Conservation (phyloP, 805 yeast genomes). For the Metschnikowia cerradonensis region DNA sequence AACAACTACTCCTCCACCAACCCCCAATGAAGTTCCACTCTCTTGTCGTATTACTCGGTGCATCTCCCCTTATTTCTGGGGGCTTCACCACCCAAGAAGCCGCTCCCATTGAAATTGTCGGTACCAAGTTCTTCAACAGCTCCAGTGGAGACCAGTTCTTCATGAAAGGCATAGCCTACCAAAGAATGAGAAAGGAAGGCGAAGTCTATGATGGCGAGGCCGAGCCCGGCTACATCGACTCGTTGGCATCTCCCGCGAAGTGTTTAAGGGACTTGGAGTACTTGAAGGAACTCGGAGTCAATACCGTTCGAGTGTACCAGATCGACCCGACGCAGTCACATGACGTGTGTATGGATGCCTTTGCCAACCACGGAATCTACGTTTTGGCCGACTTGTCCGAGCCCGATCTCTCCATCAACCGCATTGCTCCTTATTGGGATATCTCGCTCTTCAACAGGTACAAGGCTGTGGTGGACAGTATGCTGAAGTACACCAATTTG, state of each 20-base stretch:
- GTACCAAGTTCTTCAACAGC: slow-evolving; percentile 73
- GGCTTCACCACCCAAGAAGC: slow-evolving; percentile 11
- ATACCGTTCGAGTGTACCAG: slow-evolving; percentile 82
- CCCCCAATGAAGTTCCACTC: not conserved
- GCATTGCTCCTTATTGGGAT: slow-evolving; percentile 35
- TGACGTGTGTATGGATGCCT: slow-evolving; percentile 28
- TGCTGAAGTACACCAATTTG: slow-evolving; percentile 30
- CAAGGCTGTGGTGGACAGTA: slow-evolving; percentile 30
- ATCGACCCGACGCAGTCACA: slow-evolving; percentile 57
- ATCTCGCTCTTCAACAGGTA: slow-evolving; percentile 26
- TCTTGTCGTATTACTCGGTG: not conserved
- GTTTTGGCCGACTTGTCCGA: slow-evolving; percentile 35
- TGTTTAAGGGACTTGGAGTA: slow-evolving; percentile 85
- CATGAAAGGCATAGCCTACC: slow-evolving; percentile 86
- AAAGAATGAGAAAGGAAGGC: slow-evolving; percentile 54
- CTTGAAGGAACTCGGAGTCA: slow-evolving; percentile 61
- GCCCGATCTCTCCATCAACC: slow-evolving; percentile 31
- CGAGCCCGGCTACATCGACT: slow-evolving; percentile 53
- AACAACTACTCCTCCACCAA: not conserved
- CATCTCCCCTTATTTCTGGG: not conserved
- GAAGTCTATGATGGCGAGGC: slow-evolving; percentile 19
- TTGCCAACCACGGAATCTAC: slow-evolving; percentile 32
- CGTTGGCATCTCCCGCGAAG: slow-evolving; percentile 61
- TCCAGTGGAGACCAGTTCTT: slow-evolving; percentile 78
- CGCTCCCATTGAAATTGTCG: slow-evolving; percentile 52